phyloP scores from a whole-genome alignment of 805 yeast genomes.

The Schwanniomyces vanrijiae region DNA sequence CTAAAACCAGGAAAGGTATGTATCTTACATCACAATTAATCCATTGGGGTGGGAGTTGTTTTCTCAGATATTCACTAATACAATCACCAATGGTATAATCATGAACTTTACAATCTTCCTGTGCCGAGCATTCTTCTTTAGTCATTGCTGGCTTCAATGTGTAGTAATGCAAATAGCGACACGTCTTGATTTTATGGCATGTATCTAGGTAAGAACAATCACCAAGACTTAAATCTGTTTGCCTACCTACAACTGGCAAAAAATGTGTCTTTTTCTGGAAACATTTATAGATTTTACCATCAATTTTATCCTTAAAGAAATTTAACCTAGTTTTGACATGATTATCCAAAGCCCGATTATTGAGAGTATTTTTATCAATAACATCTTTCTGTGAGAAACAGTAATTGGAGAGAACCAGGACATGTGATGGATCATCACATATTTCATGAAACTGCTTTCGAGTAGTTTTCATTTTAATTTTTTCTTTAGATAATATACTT shows the following conservation, averaged over 20 bases:
- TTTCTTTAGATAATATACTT: conserved; percentile 37
- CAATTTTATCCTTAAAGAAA: background rate
- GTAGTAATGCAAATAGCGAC: conserved; percentile 80
- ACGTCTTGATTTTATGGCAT: conserved; percentile 79
- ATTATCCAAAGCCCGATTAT: background rate
- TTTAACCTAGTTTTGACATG: conserved; percentile 10
- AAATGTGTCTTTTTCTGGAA: conserved; percentile 25
- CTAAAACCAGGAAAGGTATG: conserved; percentile 68
- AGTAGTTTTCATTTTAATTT: conserved; percentile 37
- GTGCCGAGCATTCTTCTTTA: conserved; percentile 6
- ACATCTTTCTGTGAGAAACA: conserved; percentile 21
- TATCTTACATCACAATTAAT: conserved; percentile 79
- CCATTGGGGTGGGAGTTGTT: conserved; percentile 69
- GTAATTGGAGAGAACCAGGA: conserved; percentile 21
- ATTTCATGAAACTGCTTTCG: conserved; percentile 48
- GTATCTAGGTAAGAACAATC: conserved; percentile 95
- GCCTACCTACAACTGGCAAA: conserved; percentile 32
- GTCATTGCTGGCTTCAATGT: conserved; percentile 41
- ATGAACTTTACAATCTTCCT: conserved; percentile 15
- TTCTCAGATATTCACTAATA: conserved; percentile 33
- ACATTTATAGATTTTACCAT: conserved; percentile 20
- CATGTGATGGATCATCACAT: conserved; percentile 45
- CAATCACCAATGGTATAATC: conserved; percentile 54
- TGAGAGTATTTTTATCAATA: conserved; percentile 1
- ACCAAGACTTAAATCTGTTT: conserved; percentile 73